Conservation (phyloP, 2,329 filamentous ascomycete species). For the Metarhizium anisopliae region DNA sequence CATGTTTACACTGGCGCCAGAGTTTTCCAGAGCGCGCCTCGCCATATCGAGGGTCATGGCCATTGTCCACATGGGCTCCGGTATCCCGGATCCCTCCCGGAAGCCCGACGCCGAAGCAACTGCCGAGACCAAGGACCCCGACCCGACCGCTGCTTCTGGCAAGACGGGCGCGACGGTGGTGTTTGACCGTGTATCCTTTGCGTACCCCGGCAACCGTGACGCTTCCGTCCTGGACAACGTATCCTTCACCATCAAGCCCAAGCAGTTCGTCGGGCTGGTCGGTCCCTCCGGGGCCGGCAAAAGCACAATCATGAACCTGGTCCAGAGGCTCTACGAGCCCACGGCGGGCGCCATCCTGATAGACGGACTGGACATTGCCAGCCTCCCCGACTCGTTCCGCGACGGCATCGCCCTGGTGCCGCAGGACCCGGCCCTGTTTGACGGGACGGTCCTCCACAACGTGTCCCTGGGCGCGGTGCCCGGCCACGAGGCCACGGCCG, state of each 20-base stretch:
- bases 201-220: slow-evolving; percentile 33
- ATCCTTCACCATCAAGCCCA: slow-evolving; percentile 42
- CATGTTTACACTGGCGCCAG: background rate
- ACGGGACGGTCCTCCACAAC: slow-evolving; percentile 39
- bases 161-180: slow-evolving; percentile 19
- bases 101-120: background rate
- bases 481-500: slow-evolving; percentile 34
- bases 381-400: slow-evolving; percentile 14
- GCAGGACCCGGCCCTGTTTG: slow-evolving; percentile 59
- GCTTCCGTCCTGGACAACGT: slow-evolving; percentile 48
- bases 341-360: slow-evolving; percentile 48
- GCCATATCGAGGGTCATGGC: slow-evolving; percentile 39
- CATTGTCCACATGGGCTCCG: slow-evolving; percentile 15
- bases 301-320: slow-evolving; percentile 55
- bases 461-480: slow-evolving; percentile 51
- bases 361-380: slow-evolving; percentile 57
- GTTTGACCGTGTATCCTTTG: slow-evolving; percentile 16
- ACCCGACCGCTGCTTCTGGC: too few relatives aligned
- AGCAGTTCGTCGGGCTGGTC: slow-evolving; percentile 59
- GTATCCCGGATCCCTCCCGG: background rate
- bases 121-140: background rate
- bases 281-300: slow-evolving; percentile 60
- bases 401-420: slow-evolving; percentile 57
- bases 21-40: slow-evolving; percentile 42
- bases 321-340: slow-evolving; percentile 62